A percentile compares a stretch with the other conserved stretches of the same genome.
Evolutionary conservation across 345 rosid species (phyloP).

Genomic region (Dipteronia sinensis): DNA sequence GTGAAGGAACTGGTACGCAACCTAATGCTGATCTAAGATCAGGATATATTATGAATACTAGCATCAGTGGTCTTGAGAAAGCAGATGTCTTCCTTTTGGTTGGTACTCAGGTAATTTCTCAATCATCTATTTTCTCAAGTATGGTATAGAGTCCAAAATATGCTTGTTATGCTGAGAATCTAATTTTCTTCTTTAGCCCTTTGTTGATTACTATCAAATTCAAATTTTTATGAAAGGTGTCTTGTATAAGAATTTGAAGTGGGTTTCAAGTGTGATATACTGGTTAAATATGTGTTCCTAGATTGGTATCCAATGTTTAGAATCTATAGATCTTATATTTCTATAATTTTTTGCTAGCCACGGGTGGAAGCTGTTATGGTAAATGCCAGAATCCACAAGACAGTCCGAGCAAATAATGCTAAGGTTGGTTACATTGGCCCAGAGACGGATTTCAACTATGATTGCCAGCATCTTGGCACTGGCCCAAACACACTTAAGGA

Average conservation of each 20-base stretch:
- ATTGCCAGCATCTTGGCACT: slow-evolving; percentile 82
- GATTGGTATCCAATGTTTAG: neutral
- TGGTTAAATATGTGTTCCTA: neutral
- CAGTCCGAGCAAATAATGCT: slow-evolving; percentile 79
- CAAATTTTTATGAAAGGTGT: neutral
- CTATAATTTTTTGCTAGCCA: slow-evolving; percentile 59
- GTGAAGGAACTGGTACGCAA: slow-evolving; percentile 81
- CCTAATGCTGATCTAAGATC: slow-evolving; percentile 93
- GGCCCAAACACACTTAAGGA: slow-evolving; percentile 80
- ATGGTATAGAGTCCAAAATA: no score
- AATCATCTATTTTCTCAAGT: neutral
- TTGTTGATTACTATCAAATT: neutral
- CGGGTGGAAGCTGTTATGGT: slow-evolving; percentile 98
- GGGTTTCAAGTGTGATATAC: neutral
- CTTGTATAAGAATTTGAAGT: neutral
- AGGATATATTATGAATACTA: slow-evolving; percentile 84
- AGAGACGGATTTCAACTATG: slow-evolving; percentile 76
- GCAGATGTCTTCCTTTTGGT: slow-evolving; percentile 93
- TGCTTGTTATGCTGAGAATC: neutral
- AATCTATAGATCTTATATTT: slow-evolving; percentile 19
- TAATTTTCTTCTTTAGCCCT: neutral
- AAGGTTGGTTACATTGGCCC: slow-evolving; percentile 93
- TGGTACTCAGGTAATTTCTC: slow-evolving; percentile 79
- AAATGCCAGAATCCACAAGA: slow-evolving; percentile 92
- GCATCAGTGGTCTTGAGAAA: slow-evolving; percentile 90